A percentile compares a stretch with the other conserved stretches of the same genome.
phyloP scores from a whole-genome alignment of 2,329 filamentous ascomycete species.

The Blastomyces gilchristii region DNA sequence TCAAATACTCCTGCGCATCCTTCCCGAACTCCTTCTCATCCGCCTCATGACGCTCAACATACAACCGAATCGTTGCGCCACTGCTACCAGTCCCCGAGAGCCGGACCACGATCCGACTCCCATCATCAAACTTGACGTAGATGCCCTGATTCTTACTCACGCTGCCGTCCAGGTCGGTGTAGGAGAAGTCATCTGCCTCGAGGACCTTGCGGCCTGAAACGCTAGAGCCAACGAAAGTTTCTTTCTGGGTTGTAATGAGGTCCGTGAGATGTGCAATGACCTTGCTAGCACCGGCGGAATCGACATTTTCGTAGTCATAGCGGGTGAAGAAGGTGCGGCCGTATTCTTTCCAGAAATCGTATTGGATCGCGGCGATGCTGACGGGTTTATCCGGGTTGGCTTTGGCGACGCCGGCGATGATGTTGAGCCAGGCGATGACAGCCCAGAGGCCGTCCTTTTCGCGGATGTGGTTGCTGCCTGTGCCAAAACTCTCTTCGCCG shows the following conservation, averaged over 20 bases:
- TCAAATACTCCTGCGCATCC: constrained; percentile 88
- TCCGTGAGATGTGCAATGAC: constrained; percentile 71
- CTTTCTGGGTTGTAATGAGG: constrained; percentile 58
- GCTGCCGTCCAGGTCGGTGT: constrained; percentile 96
- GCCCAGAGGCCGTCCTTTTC: constrained; percentile 99
- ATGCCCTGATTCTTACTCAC: constrained; percentile 94
- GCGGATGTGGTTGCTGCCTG: constrained; percentile 95
- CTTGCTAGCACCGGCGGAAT: constrained; percentile 82
- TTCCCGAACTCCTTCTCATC: constrained; percentile 66
- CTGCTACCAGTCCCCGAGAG: constrained; percentile 91
- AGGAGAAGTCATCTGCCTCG: constrained; percentile 92
- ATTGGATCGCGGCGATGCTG: constrained; percentile 91
- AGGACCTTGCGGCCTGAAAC: constrained; percentile 73
- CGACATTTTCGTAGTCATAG: constrained; percentile 95
- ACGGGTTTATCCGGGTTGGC: constrained; percentile 68
- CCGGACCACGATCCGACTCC: constrained; percentile 88
- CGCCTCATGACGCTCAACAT: constrained; percentile 89
- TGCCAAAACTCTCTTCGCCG: constrained; percentile 96
- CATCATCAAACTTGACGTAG: constrained; percentile 87
- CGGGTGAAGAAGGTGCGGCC: constrained; percentile 98
- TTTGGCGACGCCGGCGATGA: constrained; percentile 87
- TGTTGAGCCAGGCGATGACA: constrained; percentile 94
- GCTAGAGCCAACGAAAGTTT: constrained; percentile 72
- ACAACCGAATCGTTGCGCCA: constrained; percentile 90
- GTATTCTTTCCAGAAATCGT: constrained; percentile 93